Evolutionary conservation across 352 stramenopile genomes (phyloP), one percentile per base, ranked within the genome.

Genomic region (Globisporangium nunn): DNA sequence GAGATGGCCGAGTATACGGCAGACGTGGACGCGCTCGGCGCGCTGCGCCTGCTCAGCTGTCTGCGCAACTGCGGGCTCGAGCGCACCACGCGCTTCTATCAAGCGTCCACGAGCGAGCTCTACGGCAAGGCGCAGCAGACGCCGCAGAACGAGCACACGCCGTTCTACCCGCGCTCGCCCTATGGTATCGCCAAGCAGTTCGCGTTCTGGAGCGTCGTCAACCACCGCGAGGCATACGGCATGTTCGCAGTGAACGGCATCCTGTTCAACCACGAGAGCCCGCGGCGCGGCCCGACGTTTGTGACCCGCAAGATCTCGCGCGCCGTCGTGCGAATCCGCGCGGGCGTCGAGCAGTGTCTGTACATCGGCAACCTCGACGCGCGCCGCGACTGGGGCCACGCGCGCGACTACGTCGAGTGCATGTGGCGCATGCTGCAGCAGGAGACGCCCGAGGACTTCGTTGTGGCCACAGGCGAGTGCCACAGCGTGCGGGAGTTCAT

Each of bases 371-470:
- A 99, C 64, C 74, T 99, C 49, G 96, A 99, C 66, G 86, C 96
- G 4, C 93, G 98, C 71, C 94, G 97, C 62, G 97, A 99, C 84
- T 99, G 97, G 97, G 97, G 97, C 62, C 96, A 99, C 74, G 97
- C 97, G 17, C 83, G 88, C 52, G 97, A 99, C 76, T 99, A 99
- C 66, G 93, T 99, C 43, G 86, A 98, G 64, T 97, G 96, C 58
- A 99, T 99, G 97, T 99, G 97, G 97, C 87, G 85, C 58, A 99
- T 99, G 94, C 77, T 99, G 33, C 97, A 99, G 79, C 68, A 84
- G 31, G 63, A 76, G 1, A 61, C 48, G 3, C 76, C 81, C 1
- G 54, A 93, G 40, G 85, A 95, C 63, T 93, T 90, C 66, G 85
- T 95, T 11, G 76, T 92, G 14, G 85, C 85, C 12, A 99, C 97